Base-by-base conservation (phyloP, 345 rosid species). In the Clarkia xantiana region DNA sequence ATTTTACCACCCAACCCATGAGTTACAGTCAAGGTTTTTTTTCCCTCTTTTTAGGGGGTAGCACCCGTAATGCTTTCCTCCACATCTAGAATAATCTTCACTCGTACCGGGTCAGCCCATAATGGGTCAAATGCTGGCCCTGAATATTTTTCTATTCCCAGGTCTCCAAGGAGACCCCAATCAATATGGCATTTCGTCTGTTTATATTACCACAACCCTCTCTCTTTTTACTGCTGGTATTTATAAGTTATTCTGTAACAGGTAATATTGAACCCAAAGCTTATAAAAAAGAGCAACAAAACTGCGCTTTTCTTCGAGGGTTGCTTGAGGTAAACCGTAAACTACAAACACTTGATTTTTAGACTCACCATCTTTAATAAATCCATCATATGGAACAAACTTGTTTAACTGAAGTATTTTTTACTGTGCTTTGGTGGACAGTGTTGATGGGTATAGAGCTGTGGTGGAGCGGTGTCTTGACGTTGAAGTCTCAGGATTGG, bases 201-300 rank as follows among this genome's bases (percentile, higher is more conserved):
- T 7, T 29, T 29, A 1, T 29, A 29, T 29, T 29, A 29, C 36
- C 6, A 29, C 1, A 29, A 29, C 8, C 13, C 16, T 6, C 18
- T 51, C 52, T 52, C 39, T 29, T 20, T 16, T 60, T 51, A 43
- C 53, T 46, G 47, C 44, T 9, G 23, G 50, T 38, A 51, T 62
- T 47, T 57, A 46, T 62, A 46, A 57, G 73, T 52, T 70, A 46
- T 40, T 48, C 38, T 66, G 76, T 55, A 69, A 56, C 80, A 83
- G 97, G 94, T 86, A 60, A 74, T 90, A 58, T 42, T 90, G 75
- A 90, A 90, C 69, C 97, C 94, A 14, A 77, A 65, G 72, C 79
- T 86, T 18, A 68, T 55, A 45, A 70, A 66, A 80, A 81, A 56
- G 45, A 65, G 84, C 66, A 47, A 77, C 62, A 74, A 64, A 67